A percentile compares a stretch with the other conserved stretches of the same genome.
These are phyloP conservation scores for Saccharomycopsis fibuligera DNA, from an alignment of 805 yeast genomes.

Conservation along the genomic window DNA sequence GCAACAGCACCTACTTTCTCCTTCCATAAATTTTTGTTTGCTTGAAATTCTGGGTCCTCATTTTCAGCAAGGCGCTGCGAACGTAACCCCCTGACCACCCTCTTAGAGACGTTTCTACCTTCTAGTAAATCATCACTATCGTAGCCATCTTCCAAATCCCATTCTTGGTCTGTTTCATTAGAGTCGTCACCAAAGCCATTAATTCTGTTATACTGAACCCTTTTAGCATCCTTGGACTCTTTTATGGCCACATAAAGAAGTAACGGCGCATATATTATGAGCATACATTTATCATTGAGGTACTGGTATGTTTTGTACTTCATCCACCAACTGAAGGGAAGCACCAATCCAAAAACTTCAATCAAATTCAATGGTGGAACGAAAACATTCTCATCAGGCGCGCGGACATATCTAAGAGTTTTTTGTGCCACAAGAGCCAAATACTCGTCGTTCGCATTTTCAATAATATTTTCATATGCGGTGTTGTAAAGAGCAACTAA, in stretches of 20 bases:
- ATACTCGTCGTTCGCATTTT: constrained; percentile 78
- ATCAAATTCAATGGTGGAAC: constrained; percentile 81
- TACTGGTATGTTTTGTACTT: constrained; percentile 27
- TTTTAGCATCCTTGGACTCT: constrained; percentile 56
- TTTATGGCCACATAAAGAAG: constrained; percentile 45
- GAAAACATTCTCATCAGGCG: constrained; percentile 80
- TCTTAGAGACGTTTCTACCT: constrained; percentile 9
- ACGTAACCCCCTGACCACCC: constrained; percentile 35
- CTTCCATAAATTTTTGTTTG: constrained; percentile 44
- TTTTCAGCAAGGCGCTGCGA: constrained; percentile 57
- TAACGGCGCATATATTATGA: constrained; percentile 51
- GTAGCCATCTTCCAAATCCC: constrained; percentile 29
- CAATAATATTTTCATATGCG: constrained; percentile 75
- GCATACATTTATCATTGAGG: constrained; percentile 48
- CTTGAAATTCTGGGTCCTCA: constrained; percentile 60
- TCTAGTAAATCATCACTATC: constrained; percentile 2
- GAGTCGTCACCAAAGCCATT: constrained; percentile 36
- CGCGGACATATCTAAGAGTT: constrained; percentile 76
- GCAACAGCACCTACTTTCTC: constrained; percentile 40
- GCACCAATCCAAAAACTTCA: constrained; percentile 43
- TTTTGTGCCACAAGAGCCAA: constrained; percentile 80
- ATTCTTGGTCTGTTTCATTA: constrained; percentile 28
- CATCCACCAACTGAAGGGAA: constrained; percentile 38
- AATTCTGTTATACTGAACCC: constrained; percentile 29
- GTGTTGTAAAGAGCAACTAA: constrained; percentile 80